Evolutionary conservation across 306 rosid genomes (phyloP), one percentile per base, ranked within the genome.

Genomic region (Rubus idaeus): DNA sequence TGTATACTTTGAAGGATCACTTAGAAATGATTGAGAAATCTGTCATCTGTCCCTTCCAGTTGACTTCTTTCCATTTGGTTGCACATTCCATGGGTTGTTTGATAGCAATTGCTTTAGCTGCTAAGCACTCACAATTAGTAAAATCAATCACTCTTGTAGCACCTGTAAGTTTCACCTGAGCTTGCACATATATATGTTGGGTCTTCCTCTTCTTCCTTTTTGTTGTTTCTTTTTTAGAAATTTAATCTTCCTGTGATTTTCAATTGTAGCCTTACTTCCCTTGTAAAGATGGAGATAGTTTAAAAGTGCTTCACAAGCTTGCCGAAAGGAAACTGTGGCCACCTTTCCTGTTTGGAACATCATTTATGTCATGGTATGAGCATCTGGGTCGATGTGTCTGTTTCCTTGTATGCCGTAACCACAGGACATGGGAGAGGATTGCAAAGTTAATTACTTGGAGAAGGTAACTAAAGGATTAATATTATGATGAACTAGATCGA

Each of bases 21-120:
- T 69, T 89, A 18, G 91, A 89, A 83, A 90, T 85, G 94, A 86
- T 94, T 74, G 94, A 94, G 81, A 89, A 89, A 76, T 89, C 94
- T 42, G 94, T 91, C 70, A 26, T 87, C 50, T 17, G 55, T 65
- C 89, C 88, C 37, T 84, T 82, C 78, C 72, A 79, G 62, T 81
- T 94, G 83, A 73, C 73, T 67, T 85, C 85, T 51, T 91, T 94
- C 80, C 98, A 94, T 80, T 79, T 94, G 85, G 98, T 91, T 75
- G 96, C 96, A 41, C 98, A 94, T 73, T 94, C 98, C 26, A 94
- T 94, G 97, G 97, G 97, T 18, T 90, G 98, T 78, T 40, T 87
- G 50, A 83, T 94, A 73, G 97, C 96, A 14, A 69, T 90, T 65
- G 93, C 96, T 56, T 75, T 91, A 80, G 97, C 97, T 82, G 94